Base-by-base conservation (phyloP, 306 rosid species). In the Urtica urens region DNA sequence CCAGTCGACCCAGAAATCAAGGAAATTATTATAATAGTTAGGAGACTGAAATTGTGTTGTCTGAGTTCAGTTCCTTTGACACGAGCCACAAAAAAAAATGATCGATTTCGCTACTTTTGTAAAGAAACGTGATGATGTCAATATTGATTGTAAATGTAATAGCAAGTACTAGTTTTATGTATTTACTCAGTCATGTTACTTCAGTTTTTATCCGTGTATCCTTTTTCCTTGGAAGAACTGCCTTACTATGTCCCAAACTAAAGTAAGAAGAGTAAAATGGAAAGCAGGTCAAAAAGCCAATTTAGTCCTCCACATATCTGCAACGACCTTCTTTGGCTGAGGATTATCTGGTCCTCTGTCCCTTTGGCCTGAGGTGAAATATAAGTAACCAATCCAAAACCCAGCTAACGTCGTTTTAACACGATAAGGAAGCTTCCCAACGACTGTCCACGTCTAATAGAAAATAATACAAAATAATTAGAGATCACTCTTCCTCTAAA, bases 271-370 rank as follows among this genome's bases (percentile, higher is more conserved):
- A n/a, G n/a, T n/a, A n/a, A n/a, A n/a, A n/a, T n/a, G n/a, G n/a
- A 39, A 71, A 20, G 53, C 37, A 7, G 11, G 58, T 30, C 23
- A 50, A 61, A 71, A 51, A 37, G 60, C 62, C 54, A 83, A 57
- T 59, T 81, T 88, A 5, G 96, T 78, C 68, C 96, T 78, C 82
- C 87, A 88, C 80, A 77, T 66, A 11, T 83, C 82, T 23, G 62
- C 74, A 41, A 88, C 24, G 2, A 88, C 97, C 64, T 58, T 13
- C 64, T 63, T 74, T 5, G 97, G 97, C 57, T 78, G 93, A 9
- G 95, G 96, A 56, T 88, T 81, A 45, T 83, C 93, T 0, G 95
- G 86, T 38, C 96, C 96, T 53, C 88, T 79, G 60, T 88, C 96
- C 33, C 96, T 48, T 66, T 88, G 95, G 38, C 96, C 95, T 0